Base-by-base conservation (phyloP, 208 protist species). In the Willaertia magna region DNA sequence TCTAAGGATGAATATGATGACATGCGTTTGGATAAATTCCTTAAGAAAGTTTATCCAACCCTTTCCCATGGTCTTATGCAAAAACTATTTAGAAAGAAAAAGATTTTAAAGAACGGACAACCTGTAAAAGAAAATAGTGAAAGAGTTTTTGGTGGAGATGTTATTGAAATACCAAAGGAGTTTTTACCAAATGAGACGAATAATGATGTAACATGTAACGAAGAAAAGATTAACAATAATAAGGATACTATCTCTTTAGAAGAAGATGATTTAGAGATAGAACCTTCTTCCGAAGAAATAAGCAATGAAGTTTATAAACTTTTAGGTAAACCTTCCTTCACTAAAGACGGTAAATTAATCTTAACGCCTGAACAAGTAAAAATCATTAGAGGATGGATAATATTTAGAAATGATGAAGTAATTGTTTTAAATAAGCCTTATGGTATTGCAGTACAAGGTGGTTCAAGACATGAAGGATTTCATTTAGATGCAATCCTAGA, bases 341-440 rank as follows among this genome's bases (percentile, higher is more conserved):
- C 9, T 34, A 67, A 67, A 9, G 4, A 67, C 12, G 55, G 55
- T 14, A 83, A 48, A 30, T 14, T 83, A 0, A 2, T 82, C 7
- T 89, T 96, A 16, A 95, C 93, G 4, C 59, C 89, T 22, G 86
- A 91, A 82, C 91, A 91, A 46, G 82, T 91, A 7, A 92, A 95
- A 85, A 92, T 91, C 89, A 94, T 94, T 48, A 93, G 94, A 85
- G 90, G 93, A 55, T 96, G 95, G 94, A 93, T 96, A 46, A 88
- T 97, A 20, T 97, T 96, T 88, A 97, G 95, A 88, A 97, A 96
- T 86, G 93, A 96, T 81, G 92, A 97, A 85, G 93, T 96, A 46
- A 92, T 97, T 86, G 94, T 96, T 30, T 94, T 97, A 83, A 96
- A 97, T 89, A 97, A 97, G 86, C 95, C 95, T 34, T 90, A 89